Percentiles rank a stretch among this genome's conserved stretches.
Conservation (phyloP, 129 eudicot genomes). For the Helianthus tuberosus region DNA sequence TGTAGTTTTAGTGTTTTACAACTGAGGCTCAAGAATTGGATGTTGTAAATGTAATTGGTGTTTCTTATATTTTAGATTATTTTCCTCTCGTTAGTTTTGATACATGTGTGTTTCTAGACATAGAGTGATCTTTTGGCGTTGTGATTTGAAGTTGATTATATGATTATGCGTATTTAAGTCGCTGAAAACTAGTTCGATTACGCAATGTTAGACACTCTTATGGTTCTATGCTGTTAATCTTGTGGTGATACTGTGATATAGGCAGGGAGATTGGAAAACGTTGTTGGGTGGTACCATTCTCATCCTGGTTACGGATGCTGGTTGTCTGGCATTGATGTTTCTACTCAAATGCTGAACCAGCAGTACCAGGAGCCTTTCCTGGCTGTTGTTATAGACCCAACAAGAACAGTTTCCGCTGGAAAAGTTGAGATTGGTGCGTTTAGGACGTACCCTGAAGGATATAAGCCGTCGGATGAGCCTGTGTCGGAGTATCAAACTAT, state of each 20-base stretch:
- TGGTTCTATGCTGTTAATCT: neutral
- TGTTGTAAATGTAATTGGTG: too few species aligned
- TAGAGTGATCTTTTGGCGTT: neutral
- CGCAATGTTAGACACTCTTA: neutral
- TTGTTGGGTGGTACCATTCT: slow-evolving; percentile 99
- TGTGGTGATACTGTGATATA: slow-evolving; percentile 27
- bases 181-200: neutral
- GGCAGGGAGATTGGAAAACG: slow-evolving; percentile 97
- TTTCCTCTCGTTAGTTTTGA: too few species aligned
- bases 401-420: slow-evolving; percentile 96
- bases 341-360: slow-evolving; percentile 97
- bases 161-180: neutral
- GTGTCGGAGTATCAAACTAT: slow-evolving; percentile 96
- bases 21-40: too few species aligned
- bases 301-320: slow-evolving; percentile 99
- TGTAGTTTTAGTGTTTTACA: neutral
- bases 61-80: neutral
- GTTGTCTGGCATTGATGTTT: slow-evolving; percentile 98
- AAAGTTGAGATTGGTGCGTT: slow-evolving; percentile 99
- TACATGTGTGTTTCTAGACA: neutral
- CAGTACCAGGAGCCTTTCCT: slow-evolving; percentile 96
- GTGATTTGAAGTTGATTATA: neutral
- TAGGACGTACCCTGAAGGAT: slow-evolving; percentile 95
- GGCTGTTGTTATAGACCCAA: slow-evolving; percentile 98
- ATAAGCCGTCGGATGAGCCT: slow-evolving; percentile 98